Evolutionary conservation across 441 rosid genomes (phyloP).

Genomic region (Syzygium syzygioides): DNA sequence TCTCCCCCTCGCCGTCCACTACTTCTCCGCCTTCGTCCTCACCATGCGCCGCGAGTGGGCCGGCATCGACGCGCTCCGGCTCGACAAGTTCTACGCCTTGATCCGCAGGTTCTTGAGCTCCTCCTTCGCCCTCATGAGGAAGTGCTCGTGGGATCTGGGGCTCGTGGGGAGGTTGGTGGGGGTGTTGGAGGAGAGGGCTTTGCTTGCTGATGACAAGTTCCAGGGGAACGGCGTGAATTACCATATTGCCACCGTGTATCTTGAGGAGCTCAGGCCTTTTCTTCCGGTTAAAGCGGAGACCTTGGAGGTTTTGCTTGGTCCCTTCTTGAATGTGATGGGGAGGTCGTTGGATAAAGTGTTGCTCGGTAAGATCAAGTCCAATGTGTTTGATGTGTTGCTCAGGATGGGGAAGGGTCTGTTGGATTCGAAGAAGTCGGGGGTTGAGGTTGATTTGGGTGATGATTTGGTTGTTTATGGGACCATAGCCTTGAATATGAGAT

Average conservation of each 20-base stretch:
- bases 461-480: conserved; percentile 56
- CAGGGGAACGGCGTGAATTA: conserved; percentile 76
- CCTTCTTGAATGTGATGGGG: conserved; percentile 46
- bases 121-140: conserved; percentile 40
- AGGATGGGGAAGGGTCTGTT: conserved; percentile 45
- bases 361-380: conserved; percentile 63
- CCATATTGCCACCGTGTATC: conserved; percentile 58
- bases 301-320: conserved; percentile 35
- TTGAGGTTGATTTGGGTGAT: conserved; percentile 31
- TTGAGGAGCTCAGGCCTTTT: conserved; percentile 65
- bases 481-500: conserved; percentile 44
- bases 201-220: conserved; percentile 49
- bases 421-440: conserved; percentile 39
- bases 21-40: conserved; percentile 61
- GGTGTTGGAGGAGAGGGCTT: conserved; percentile 38
- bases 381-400: conserved; percentile 56
- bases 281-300: conserved; percentile 50
- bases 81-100: conserved; percentile 83
- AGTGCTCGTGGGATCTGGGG: conserved; percentile 55
- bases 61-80: conserved; percentile 72
- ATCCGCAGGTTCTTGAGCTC: conserved; percentile 63
- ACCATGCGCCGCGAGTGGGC: conserved; percentile 95
- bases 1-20: conserved; percentile 38
- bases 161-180: conserved; percentile 34
- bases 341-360: conserved; percentile 53